phyloP scores from a whole-genome alignment of 2,329 filamentous ascomycete genomes.

The Fusarium haematococcum region DNA sequence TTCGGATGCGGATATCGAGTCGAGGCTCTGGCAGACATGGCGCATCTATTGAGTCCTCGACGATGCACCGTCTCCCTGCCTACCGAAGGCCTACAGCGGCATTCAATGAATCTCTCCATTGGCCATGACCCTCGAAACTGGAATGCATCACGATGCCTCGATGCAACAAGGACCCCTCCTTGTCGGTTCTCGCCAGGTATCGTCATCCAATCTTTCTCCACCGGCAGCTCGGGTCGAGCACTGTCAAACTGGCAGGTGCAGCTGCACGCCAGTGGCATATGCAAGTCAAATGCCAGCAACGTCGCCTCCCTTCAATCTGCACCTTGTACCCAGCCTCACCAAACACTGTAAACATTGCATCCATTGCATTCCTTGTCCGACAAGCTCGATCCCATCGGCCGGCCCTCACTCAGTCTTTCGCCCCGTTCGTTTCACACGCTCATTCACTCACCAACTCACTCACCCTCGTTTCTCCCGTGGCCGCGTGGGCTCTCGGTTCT shows the following conservation, averaged over 20 bases:
- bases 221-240: neutral
- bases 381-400: conserved; percentile 9
- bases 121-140: conserved; percentile 27
- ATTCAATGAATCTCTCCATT: conserved; percentile 5
- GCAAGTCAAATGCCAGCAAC: conserved; percentile 38
- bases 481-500: conserved; percentile 17
- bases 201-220: conserved; percentile 30
- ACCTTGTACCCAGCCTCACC: conserved; percentile 39
- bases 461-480: conserved; percentile 18
- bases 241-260: neutral
- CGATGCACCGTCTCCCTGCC: conserved; percentile 20
- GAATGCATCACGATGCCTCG: conserved; percentile 45
- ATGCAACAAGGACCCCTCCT: conserved; percentile 18
- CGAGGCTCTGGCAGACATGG: neutral
- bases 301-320: conserved; percentile 37
- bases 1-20: neutral
- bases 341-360: conserved; percentile 48
- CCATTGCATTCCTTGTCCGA: conserved; percentile 47
- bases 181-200: conserved; percentile 24
- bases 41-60: neutral
- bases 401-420: conserved; percentile 19
- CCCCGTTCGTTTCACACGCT: conserved; percentile 13
- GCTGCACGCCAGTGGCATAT: conserved; percentile 6
- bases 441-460: conserved; percentile 9
- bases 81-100: conserved; percentile 10